These are phyloP conservation scores for Skeletonema menzelii DNA, from an alignment of 108 stramenopile genomes.

Conservation along the genomic window DNA sequence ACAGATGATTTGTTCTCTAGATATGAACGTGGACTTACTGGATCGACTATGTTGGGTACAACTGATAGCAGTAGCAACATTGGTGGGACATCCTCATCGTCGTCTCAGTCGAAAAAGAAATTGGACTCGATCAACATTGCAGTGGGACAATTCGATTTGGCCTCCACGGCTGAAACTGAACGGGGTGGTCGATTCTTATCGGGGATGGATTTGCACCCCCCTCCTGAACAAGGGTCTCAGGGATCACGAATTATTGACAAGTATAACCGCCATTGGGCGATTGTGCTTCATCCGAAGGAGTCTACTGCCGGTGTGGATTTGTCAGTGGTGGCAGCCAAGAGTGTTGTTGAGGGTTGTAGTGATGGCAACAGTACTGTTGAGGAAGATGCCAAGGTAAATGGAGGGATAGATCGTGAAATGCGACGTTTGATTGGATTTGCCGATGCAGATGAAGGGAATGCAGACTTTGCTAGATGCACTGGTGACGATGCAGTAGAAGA, in stretches of 20 bases:
- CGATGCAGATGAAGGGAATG: slow-evolving; percentile 52
- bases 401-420: slow-evolving; percentile 77
- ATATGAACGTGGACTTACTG: slow-evolving; percentile 61
- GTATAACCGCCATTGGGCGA: slow-evolving; percentile 90
- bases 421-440: slow-evolving; percentile 76
- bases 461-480: slow-evolving; percentile 75
- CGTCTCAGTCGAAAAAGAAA: slow-evolving; percentile 2
- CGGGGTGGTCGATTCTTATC: slow-evolving; percentile 71
- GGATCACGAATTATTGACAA: slow-evolving; percentile 79
- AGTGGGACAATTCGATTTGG: slow-evolving; percentile 85
- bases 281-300: slow-evolving; percentile 84
- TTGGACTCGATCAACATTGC: slow-evolving; percentile 62
- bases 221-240: slow-evolving; percentile 53
- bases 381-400: slow-evolving; percentile 72
- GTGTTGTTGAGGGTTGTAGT: slow-evolving; percentile 46
- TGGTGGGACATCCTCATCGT: slow-evolving; percentile 6
- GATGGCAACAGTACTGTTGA: slow-evolving; percentile 60
- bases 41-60: not conserved
- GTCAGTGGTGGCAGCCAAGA: slow-evolving; percentile 55
- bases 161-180: slow-evolving; percentile 82
- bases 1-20: slow-evolving; percentile 84
- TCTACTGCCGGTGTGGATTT: slow-evolving; percentile 74
- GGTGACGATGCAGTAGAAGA: slow-evolving; percentile 62
- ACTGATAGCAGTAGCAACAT: slow-evolving; percentile 1
- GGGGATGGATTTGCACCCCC: slow-evolving; percentile 70